Evolutionary conservation across 129 eudicot species (phyloP), one percentile per base, ranked within the genome.

Genomic region (Centrapalus pauciflorus): DNA sequence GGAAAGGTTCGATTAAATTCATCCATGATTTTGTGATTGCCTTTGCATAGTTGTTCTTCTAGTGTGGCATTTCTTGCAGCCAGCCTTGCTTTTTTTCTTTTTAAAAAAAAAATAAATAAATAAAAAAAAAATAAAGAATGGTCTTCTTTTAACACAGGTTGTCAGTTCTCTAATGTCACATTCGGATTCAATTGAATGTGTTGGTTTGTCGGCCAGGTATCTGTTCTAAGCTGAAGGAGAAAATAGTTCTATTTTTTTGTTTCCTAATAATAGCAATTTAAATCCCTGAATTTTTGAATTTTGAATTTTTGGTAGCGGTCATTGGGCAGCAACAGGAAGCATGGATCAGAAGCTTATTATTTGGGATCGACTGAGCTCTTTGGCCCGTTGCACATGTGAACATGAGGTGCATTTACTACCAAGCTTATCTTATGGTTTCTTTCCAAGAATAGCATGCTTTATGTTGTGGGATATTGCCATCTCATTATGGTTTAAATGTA

Each of bases 321-420:
- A 86, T 41, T 83, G 87, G 87, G 99, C 87, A 27, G 99, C 99
- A 62, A 89, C 99, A 2, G 94, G 97, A 48, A 81, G 99, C 82
- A 75, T 89, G 90, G 95, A 94, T 73, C 66, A 86, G 68, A 94
- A 86, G 69, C 95, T 94, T 19, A 81, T 89, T 10, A 80, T 94
- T 2, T 94, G 99, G 97, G 97, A 94, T 80, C 73, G 81, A 23
- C 96, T 84, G 13, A 86, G 80, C 71, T 79, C 90, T 1, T 19
- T 51, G 11, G 82, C 90, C 13, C 87, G 97, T 51, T 89, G 87
- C 79, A 82, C 81, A 35, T 94, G 96, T 64, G 90, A 84, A 19
- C 99, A 94, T 27, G 95, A 86, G 94, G 99, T 89, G 55, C 61
- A 60, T 17, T 30, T 40, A n/a, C 17, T 50, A 16, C 51, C 62